Percentiles rank a stretch among this genome's conserved stretches.
Evolutionary conservation across 345 rosid genomes (phyloP).

Genomic region (Gossypium ekmanianum): DNA sequence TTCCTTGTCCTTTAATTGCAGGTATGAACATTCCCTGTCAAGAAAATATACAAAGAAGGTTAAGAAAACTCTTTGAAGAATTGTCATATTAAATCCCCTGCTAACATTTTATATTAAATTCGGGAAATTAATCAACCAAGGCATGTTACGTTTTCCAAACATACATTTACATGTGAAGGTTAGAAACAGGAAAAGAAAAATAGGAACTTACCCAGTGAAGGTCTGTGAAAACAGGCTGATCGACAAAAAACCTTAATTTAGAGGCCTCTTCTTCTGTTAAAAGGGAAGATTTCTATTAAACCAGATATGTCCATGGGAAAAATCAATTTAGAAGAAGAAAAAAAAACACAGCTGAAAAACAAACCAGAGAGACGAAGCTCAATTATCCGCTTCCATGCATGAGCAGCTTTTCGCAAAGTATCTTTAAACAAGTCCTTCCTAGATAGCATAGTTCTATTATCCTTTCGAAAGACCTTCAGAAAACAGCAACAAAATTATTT

Average conservation of each 20-base stretch:
- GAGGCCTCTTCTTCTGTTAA: background rate
- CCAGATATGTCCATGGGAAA: background rate
- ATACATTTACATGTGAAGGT: background rate
- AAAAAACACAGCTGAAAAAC: background rate
- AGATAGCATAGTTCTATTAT: constrained; percentile 54
- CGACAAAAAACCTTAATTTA: background rate
- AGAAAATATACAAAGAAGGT: constrained; percentile 14
- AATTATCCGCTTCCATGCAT: constrained; percentile 78
- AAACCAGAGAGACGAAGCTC: constrained; percentile 69
- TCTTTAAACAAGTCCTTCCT: constrained; percentile 90
- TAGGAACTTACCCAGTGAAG: background rate
- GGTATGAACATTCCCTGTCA: constrained; percentile 95
- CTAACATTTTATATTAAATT: background rate
- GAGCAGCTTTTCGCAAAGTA: constrained; percentile 69
- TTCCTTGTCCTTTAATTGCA: constrained; percentile 92
- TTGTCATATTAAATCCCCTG: no score
- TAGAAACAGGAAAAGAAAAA: constrained; percentile 1
- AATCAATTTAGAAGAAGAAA: background rate
- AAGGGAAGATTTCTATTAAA: background rate
- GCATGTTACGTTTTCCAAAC: background rate
- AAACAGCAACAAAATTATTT: background rate
- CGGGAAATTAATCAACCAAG: background rate
- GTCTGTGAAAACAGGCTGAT: background rate
- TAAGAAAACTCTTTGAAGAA: background rate
- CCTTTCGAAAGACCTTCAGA: constrained; percentile 35